These are phyloP conservation scores for Artemisia tridentata DNA, from an alignment of 129 eudicot species.

Conservation along the genomic window DNA sequence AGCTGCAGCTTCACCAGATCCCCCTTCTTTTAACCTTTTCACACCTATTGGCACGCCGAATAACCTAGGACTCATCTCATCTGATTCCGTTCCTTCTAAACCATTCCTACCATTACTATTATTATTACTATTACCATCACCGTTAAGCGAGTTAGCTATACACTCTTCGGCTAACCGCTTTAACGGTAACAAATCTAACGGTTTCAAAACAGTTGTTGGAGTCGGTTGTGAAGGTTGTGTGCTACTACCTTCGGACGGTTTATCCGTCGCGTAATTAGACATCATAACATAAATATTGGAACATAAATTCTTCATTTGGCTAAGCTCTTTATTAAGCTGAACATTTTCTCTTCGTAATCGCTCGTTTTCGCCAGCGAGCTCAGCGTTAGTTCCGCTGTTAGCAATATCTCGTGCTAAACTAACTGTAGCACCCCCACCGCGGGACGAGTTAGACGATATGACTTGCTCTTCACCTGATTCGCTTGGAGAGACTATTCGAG, in stretches of 20 bases:
- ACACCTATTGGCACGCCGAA: slow-evolving; percentile 74
- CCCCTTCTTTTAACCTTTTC: slow-evolving; percentile 61
- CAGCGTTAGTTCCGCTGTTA: slow-evolving; percentile 39
- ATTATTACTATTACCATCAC: not conserved
- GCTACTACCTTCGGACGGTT: slow-evolving; percentile 37
- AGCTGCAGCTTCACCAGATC: slow-evolving; percentile 23
- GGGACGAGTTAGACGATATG: slow-evolving; percentile 68
- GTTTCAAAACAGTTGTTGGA: slow-evolving; percentile 16
- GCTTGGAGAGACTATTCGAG: slow-evolving; percentile 48
- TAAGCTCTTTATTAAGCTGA: slow-evolving; percentile 68
- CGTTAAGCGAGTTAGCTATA: not conserved
- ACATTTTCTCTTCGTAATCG: slow-evolving; percentile 61
- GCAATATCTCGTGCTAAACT: slow-evolving; percentile 28
- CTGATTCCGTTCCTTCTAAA: slow-evolving; percentile 14
- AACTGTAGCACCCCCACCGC: slow-evolving; percentile 43
- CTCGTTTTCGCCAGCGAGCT: slow-evolving; percentile 77
- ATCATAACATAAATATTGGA: slow-evolving; percentile 60
- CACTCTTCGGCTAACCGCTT: slow-evolving; percentile 44
- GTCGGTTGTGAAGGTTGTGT: slow-evolving; percentile 10
- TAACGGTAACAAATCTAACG: slow-evolving; percentile 63
- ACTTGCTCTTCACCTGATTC: slow-evolving; percentile 91
- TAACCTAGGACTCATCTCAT: slow-evolving; percentile 41
- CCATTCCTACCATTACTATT: not conserved
- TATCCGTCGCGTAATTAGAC: slow-evolving; percentile 49
- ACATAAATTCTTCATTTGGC: slow-evolving; percentile 68